These are phyloP conservation scores for Beta corolliflora DNA, from an alignment of 179 eudicot species.

Conservation along the genomic window DNA sequence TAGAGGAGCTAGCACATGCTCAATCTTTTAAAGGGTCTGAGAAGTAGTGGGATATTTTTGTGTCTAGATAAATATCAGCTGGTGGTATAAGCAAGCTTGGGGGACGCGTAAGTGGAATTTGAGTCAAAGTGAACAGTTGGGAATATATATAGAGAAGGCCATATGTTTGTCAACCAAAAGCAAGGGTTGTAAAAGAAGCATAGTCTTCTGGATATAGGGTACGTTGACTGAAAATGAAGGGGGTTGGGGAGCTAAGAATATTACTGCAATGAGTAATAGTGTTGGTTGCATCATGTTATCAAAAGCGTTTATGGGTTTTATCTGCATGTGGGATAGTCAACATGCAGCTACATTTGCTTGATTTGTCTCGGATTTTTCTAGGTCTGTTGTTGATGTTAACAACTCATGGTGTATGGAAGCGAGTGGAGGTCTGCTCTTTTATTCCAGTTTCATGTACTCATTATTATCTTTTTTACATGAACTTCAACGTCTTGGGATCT, in stretches of 20 bases:
- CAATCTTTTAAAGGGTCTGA: too few relatives aligned
- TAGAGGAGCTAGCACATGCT: too few relatives aligned
- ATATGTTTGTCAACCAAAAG: background rate
- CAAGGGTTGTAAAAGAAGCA: background rate
- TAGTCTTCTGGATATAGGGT: background rate
- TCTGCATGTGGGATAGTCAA: background rate
- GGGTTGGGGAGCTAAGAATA: background rate
- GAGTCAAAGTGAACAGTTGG: too few relatives aligned
- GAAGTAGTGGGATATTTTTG: too few relatives aligned
- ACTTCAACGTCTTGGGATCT: background rate
- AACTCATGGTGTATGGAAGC: background rate
- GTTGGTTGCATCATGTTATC: background rate
- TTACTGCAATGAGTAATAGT: background rate
- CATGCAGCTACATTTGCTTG: too few relatives aligned
- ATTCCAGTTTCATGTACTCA: background rate
- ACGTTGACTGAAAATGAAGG: too few relatives aligned
- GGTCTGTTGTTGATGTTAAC: too few relatives aligned
- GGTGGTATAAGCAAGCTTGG: too few relatives aligned
- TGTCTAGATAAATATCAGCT: too few relatives aligned
- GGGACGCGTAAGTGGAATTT: too few relatives aligned
- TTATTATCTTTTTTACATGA: background rate
- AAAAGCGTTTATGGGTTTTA: too few relatives aligned
- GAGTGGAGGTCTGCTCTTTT: background rate
- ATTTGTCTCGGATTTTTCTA: background rate
- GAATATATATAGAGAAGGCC: too few relatives aligned